These are phyloP conservation scores for Purpureocillium takamizusanense DNA, from an alignment of 2,329 filamentous ascomycete species.

Conservation along the genomic window DNA sequence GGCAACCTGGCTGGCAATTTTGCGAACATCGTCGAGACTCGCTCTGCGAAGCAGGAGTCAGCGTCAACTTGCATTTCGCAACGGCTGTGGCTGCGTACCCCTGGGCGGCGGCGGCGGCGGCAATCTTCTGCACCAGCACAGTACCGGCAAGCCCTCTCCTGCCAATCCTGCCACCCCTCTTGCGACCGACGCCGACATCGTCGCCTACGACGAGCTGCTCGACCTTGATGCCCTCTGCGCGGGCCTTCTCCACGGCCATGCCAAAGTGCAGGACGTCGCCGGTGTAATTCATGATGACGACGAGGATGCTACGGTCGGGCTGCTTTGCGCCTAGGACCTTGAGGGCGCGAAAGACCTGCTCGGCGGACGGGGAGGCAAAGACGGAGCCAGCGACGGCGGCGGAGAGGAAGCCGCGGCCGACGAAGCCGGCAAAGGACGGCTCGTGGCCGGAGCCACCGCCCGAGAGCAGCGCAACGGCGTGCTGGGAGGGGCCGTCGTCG, in stretches of 20 bases:
- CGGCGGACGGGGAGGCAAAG: conserved; percentile 65
- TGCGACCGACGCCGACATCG: conserved; percentile 57
- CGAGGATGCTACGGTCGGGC: conserved; percentile 52
- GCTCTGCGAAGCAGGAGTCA: no score
- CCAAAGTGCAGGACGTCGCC: conserved; percentile 66
- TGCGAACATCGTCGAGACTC: conserved; percentile 31
- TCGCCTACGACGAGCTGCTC: conserved; percentile 56
- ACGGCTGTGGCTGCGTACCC: no score
- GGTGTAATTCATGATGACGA: conserved; percentile 70
- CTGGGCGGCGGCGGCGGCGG: conserved; percentile 45
- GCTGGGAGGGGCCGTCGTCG: conserved; percentile 4
- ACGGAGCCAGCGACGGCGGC: conserved; percentile 66
- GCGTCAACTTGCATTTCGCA: no score
- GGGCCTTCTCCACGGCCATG: conserved; percentile 65
- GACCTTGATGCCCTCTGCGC: conserved; percentile 44
- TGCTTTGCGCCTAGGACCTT: conserved; percentile 44
- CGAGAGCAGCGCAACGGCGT: conserved; percentile 22
- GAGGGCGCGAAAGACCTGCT: conserved; percentile 59
- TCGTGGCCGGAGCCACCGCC: conserved; percentile 69
- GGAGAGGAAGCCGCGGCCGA: conserved; percentile 57
- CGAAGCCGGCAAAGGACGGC: conserved; percentile 62
- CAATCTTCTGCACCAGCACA: conserved; percentile 56
- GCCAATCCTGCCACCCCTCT: no score
- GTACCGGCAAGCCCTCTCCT: conserved; percentile 38
- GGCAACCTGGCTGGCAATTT: conserved; percentile 31